Evolutionary conservation across 768 basidiomycete species (phyloP).

Genomic region (Xerocomus brunneocitrinus): DNA sequence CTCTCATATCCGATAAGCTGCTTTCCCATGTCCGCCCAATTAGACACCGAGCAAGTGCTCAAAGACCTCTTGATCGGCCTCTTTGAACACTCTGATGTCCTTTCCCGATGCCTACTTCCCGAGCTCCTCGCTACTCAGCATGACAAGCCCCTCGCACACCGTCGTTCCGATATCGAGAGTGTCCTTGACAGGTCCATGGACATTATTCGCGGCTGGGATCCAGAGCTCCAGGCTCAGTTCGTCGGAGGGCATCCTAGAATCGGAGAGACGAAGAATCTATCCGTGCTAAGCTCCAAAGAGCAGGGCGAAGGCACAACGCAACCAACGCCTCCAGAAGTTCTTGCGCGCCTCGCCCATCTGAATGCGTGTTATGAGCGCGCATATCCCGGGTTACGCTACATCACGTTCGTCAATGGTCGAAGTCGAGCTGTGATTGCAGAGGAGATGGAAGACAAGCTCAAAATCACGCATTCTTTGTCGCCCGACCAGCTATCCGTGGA

Average conservation of each 20-base stretch:
- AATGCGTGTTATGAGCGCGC: slow-evolving; percentile 72
- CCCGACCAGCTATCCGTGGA: slow-evolving; percentile 33
- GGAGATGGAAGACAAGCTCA: slow-evolving; percentile 74
- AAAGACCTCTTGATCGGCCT: slow-evolving; percentile 37
- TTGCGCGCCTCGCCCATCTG: slow-evolving; percentile 66
- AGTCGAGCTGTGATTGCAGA: slow-evolving; percentile 63
- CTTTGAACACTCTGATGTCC: slow-evolving; percentile 66
- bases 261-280: slow-evolving; percentile 74
- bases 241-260: slow-evolving; percentile 86
- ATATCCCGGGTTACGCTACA: slow-evolving; percentile 77
- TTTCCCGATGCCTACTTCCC: slow-evolving; percentile 51
- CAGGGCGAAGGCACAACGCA: slow-evolving; percentile 50
- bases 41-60: slow-evolving; percentile 21
- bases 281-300: slow-evolving; percentile 72
- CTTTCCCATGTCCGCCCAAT: neutral
- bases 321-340: slow-evolving; percentile 68
- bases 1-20: slow-evolving; percentile 1
- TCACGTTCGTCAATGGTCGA: slow-evolving; percentile 90
- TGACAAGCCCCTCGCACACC: slow-evolving; percentile 7
- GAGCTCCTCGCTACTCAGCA: slow-evolving; percentile 36
- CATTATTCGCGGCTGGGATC: slow-evolving; percentile 51
- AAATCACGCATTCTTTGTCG: slow-evolving; percentile 46
- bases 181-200: slow-evolving; percentile 53
- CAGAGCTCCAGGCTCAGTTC: slow-evolving; percentile 52
- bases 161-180: slow-evolving; percentile 40